phyloP scores from a whole-genome alignment of 345 rosid genomes.

The Eucalyptus sp. region DNA sequence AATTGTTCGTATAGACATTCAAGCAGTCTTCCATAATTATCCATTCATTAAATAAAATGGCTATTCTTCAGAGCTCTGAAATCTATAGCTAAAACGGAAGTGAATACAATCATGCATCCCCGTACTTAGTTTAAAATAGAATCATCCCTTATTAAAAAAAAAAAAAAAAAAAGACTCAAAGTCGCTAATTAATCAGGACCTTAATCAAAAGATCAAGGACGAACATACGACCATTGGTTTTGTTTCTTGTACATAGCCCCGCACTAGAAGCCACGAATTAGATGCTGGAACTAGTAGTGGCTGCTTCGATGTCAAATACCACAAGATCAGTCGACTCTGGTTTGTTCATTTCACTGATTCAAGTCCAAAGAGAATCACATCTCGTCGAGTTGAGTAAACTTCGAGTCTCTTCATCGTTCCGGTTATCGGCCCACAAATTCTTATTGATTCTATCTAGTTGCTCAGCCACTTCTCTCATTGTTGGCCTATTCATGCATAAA shows the following conservation, averaged over 20 bases:
- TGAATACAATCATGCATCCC: neutral
- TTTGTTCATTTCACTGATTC: neutral
- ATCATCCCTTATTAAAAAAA: fast-evolving
- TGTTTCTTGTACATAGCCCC: neutral
- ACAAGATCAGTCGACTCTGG: neutral
- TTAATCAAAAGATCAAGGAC: neutral
- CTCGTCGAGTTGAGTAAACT: neutral
- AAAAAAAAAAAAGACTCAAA: neutral
- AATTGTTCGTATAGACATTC: fast-evolving
- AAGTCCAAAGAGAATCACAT: neutral
- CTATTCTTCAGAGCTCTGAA: neutral
- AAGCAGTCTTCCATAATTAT: neutral
- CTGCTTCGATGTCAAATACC: neutral
- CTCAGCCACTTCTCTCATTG: neutral
- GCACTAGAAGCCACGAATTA: neutral
- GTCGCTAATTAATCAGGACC: fast-evolving
- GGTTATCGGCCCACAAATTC: neutral
- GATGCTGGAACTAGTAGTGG: neutral
- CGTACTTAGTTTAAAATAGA: too few relatives aligned
- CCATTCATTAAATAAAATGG: neutral
- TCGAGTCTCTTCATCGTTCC: neutral
- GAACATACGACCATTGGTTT: neutral
- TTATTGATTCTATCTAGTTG: neutral
- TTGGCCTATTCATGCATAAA: neutral
- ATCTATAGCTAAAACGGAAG: neutral